Evolutionary conservation across 1,284 basidiomycete species (phyloP).

Genomic region (Ceratobasidium sp.): DNA sequence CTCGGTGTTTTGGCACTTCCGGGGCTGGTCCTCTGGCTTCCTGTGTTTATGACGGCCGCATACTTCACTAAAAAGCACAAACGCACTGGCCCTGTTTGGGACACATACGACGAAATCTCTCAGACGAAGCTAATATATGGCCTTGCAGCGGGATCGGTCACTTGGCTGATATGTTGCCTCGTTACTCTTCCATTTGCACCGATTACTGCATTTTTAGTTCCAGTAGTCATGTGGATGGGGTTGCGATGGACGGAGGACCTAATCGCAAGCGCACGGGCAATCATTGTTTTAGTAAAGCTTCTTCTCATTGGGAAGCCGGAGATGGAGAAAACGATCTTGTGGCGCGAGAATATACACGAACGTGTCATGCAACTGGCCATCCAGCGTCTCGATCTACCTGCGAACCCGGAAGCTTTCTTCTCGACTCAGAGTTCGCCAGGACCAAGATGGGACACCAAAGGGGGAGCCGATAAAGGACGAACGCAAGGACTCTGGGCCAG

Average conservation of each 20-base stretch:
- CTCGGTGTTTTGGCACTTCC: constrained; percentile 76
- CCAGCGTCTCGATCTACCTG: constrained; percentile 66
- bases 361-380: constrained; percentile 71
- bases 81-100: constrained; percentile 77
- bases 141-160: constrained; percentile 69
- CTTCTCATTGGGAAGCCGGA: constrained; percentile 59
- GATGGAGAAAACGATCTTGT: constrained; percentile 54
- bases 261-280: constrained; percentile 75
- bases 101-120: constrained; percentile 86
- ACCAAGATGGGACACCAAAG: constrained; percentile 50
- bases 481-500: constrained; percentile 69
- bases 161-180: constrained; percentile 63
- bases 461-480: constrained; percentile 71
- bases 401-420: constrained; percentile 65
- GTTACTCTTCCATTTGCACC: constrained; percentile 66
- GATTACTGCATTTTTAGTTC: constrained; percentile 65
- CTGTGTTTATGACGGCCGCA: constrained; percentile 72
- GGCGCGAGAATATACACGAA: constrained; percentile 62
- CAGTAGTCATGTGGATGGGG: constrained; percentile 83
- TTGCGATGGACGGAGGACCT: constrained; percentile 87
- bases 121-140: constrained; percentile 88
- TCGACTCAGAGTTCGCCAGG: constrained; percentile 31
- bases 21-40: constrained; percentile 81
- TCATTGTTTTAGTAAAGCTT: constrained; percentile 66
- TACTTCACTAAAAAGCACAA: constrained; percentile 73